Evolutionary conservation across 148 eudicot genomes (phyloP).

Genomic region (Amaranthus cruentus): DNA sequence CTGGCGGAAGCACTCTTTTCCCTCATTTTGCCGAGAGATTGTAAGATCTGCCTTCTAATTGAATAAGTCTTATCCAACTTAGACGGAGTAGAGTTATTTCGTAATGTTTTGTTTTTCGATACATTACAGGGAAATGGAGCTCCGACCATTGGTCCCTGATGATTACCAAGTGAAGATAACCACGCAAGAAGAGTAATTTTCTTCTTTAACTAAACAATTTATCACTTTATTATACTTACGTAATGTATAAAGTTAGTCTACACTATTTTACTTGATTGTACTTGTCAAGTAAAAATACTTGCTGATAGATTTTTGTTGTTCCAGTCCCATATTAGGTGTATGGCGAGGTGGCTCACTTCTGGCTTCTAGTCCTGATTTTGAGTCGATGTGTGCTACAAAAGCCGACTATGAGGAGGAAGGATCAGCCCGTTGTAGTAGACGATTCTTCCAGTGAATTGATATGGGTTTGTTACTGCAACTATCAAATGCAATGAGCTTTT

Average conservation of each 20-base stretch:
- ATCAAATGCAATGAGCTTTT: not conserved
- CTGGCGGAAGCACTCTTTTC: constrained; percentile 91
- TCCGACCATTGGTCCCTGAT: constrained; percentile 94
- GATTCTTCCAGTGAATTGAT: constrained; percentile 63
- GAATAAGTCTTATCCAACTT: not conserved
- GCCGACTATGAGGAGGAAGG: constrained; percentile 95
- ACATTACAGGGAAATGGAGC: constrained; percentile 68
- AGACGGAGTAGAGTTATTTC: not conserved
- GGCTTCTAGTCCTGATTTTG: constrained; percentile 98
- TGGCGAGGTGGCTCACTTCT: constrained; percentile 98
- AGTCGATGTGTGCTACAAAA: constrained; percentile 86
- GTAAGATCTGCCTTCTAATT: constrained; percentile 44
- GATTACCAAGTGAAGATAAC: constrained; percentile 81
- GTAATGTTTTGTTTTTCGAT: constrained; percentile 5
- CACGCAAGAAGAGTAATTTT: constrained; percentile 79
- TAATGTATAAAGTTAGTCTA: too few species aligned
- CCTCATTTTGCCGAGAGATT: constrained; percentile 89
- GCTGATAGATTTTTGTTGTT: constrained; percentile 18
- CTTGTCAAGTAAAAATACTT: not conserved
- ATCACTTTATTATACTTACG: not conserved
- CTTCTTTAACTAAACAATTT: constrained; percentile 1
- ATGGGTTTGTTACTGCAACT: not conserved
- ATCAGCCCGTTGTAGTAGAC: constrained; percentile 74
- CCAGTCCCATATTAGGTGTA: constrained; percentile 89
- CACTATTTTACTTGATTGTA: too few species aligned